Evolutionary conservation across 148 eudicot species (phyloP).

Genomic region (Fagopyrum esculentum): DNA sequence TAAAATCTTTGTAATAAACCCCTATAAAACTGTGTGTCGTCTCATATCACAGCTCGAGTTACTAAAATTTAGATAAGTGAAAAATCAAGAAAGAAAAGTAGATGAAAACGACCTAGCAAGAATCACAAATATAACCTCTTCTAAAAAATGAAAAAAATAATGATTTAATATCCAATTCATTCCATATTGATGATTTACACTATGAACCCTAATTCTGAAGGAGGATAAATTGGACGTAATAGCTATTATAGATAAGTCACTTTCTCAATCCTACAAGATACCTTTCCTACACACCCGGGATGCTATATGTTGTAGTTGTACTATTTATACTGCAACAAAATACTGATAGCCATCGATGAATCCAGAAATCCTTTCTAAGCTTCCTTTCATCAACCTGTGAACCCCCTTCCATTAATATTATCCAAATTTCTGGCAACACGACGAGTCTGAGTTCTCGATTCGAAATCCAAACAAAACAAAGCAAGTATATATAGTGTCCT

Average conservation of each 20-base stretch:
- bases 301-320: neutral
- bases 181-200: neutral
- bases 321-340: neutral
- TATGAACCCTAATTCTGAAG: conserved; percentile 1
- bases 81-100: too few relatives aligned
- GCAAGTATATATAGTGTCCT: neutral
- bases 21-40: too few relatives aligned
- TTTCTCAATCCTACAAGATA: neutral
- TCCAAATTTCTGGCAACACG: conserved; percentile 2
- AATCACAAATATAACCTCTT: too few relatives aligned
- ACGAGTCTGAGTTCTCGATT: neutral
- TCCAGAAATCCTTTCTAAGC: neutral
- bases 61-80: too few relatives aligned
- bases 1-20: too few relatives aligned
- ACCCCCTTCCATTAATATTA: conserved; percentile 9
- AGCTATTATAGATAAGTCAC: neutral
- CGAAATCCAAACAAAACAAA: neutral
- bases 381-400: conserved; percentile 7
- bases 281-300: conserved; percentile 9
- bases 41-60: too few relatives aligned
- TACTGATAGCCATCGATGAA: neutral
- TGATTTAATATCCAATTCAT: too few relatives aligned
- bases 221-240: neutral
- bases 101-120: too few relatives aligned
- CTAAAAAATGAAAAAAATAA: too few relatives aligned